Evolutionary conservation across 805 yeast genomes (phyloP).

Genomic region (Zygoascus tannicola): DNA sequence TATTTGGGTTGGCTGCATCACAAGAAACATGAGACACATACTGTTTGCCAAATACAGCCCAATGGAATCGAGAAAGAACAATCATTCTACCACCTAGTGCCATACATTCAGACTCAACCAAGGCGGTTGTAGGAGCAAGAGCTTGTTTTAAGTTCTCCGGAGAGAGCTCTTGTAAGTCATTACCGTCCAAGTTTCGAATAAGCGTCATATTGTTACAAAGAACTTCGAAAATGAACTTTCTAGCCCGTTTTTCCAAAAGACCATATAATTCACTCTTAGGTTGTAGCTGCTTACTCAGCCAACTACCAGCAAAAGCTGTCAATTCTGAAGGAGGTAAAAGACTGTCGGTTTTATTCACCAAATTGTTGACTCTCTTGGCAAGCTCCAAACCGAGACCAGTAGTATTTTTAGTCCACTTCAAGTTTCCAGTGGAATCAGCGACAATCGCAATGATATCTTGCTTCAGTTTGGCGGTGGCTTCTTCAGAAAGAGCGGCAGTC

Average conservation of each 20-base stretch:
- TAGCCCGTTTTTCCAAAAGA: conserved; percentile 52
- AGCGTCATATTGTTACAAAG: conserved; percentile 11
- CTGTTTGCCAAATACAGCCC: conserved; percentile 72
- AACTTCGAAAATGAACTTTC: conserved; percentile 10
- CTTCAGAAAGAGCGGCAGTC: conserved; percentile 5
- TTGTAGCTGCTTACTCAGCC: conserved; percentile 81
- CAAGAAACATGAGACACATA: conserved; percentile 33
- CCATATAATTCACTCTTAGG: conserved; percentile 71
- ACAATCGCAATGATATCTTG: conserved; percentile 69
- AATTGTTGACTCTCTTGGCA: conserved; percentile 30
- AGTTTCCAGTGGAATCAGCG: conserved; percentile 75
- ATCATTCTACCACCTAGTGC: conserved; percentile 51
- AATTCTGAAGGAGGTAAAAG: conserved; percentile 32
- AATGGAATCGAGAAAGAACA: conserved; percentile 65
- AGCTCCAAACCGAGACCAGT: conserved; percentile 62
- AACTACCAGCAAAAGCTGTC: conserved; percentile 57
- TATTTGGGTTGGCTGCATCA: not conserved
- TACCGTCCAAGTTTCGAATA: conserved; percentile 12
- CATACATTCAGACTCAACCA: conserved; percentile 37
- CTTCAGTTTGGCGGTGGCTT: conserved; percentile 41
- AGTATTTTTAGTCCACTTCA: conserved; percentile 83
- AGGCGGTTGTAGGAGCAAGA: not conserved
- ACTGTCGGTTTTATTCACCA: conserved; percentile 3
- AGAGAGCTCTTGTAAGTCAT: conserved; percentile 7
- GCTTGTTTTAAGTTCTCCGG: conserved; percentile 10